phyloP scores from a whole-genome alignment of 768 basidiomycete species.

The Trametes maxima region DNA sequence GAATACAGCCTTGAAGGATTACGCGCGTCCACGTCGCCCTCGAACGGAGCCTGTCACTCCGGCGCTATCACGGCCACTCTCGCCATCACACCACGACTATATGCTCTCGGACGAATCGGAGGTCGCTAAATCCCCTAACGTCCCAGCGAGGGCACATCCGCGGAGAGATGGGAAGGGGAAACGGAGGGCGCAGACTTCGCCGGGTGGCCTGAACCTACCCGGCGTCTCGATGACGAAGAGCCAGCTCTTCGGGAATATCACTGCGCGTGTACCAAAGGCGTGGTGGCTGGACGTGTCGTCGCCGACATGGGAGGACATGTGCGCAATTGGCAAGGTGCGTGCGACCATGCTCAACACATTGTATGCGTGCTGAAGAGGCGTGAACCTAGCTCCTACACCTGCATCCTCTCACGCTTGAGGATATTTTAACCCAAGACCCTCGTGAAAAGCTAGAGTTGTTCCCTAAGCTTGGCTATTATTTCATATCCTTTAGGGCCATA shows the following conservation, averaged over 20 bases:
- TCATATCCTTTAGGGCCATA: conserved; percentile 83
- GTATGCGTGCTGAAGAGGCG: background rate
- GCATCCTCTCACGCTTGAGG: conserved; percentile 91
- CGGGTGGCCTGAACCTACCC: conserved; percentile 2
- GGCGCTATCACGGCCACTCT: conserved; percentile 7
- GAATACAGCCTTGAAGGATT: conserved; percentile 20
- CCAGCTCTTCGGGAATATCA: background rate
- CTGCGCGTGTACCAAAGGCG: conserved; percentile 45
- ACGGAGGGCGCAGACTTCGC: conserved; percentile 32
- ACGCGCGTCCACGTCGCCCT: conserved; percentile 20
- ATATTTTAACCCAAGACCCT: conserved; percentile 89
- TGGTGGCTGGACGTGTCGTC: conserved; percentile 94
- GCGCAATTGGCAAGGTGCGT: conserved; percentile 78
- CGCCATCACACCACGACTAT: conserved; percentile 35
- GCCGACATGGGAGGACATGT: conserved; percentile 87
- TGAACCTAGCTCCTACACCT: conserved; percentile 70
- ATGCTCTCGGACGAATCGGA: conserved; percentile 36
- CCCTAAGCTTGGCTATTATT: conserved; percentile 87
- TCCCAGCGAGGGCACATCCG: background rate
- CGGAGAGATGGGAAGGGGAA: conserved; percentile 49
- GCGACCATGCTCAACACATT: background rate
- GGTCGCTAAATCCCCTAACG: background rate
- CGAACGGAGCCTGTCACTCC: conserved; percentile 13
- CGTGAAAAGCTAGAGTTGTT: conserved; percentile 91
- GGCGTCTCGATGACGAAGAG: background rate